Conservation (phyloP, 2,329 filamentous ascomycete genomes). For the Neonectria coccinea region DNA sequence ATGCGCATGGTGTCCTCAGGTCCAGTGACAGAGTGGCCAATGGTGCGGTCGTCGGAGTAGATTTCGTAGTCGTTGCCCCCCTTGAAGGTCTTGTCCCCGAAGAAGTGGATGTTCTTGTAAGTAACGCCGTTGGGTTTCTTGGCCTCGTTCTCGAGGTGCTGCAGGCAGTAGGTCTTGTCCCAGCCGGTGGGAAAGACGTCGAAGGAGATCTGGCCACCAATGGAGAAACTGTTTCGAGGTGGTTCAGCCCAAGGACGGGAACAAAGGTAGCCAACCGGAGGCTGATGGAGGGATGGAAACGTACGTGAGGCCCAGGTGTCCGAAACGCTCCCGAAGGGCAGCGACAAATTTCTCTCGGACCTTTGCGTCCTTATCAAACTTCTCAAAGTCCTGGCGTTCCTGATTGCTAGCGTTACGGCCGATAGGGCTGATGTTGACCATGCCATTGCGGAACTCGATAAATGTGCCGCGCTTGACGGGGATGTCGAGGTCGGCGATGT, state of each 20-base stretch:
- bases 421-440: slow-evolving; percentile 87
- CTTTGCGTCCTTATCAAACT: slow-evolving; percentile 81
- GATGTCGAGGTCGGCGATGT: slow-evolving; percentile 85
- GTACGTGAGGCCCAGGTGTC: slow-evolving; percentile 85
- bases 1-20: slow-evolving; percentile 86
- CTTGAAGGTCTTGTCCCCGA: slow-evolving; percentile 92
- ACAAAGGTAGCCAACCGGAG: background rate
- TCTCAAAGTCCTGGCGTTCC: slow-evolving; percentile 86
- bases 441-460: slow-evolving; percentile 90
- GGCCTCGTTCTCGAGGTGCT: slow-evolving; percentile 86
- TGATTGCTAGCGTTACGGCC: slow-evolving; percentile 85
- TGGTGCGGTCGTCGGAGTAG: slow-evolving; percentile 82
- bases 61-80: slow-evolving; percentile 98
- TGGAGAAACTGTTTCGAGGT: slow-evolving; percentile 75
- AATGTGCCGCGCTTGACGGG: slow-evolving; percentile 88
- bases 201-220: slow-evolving; percentile 98
- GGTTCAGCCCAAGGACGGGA: slow-evolving; percentile 21
- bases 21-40: slow-evolving; percentile 83
- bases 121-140: slow-evolving; percentile 75
- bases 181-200: slow-evolving; percentile 97
- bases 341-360: slow-evolving; percentile 82
- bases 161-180: slow-evolving; percentile 98
- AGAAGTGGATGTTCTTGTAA: slow-evolving; percentile 95
- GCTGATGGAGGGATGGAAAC: slow-evolving; percentile 50
- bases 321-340: slow-evolving; percentile 82